These are phyloP conservation scores for Penicillium dipodomyicola DNA, from an alignment of 495 filamentous ascomycete species.

Conservation along the genomic window DNA sequence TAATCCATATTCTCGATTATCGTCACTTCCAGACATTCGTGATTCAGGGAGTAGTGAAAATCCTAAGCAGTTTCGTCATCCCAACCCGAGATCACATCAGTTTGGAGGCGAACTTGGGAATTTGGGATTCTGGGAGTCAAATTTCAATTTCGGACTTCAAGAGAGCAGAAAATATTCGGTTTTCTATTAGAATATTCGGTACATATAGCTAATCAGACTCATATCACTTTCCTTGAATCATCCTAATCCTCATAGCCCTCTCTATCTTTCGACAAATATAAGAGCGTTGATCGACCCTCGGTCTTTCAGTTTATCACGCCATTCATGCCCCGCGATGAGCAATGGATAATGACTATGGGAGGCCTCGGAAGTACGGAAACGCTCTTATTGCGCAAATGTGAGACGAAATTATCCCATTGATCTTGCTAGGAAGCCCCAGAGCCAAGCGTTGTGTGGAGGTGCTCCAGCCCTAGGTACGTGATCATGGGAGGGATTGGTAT, in stretches of 20 bases:
- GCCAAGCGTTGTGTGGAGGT: constrained; percentile 19
- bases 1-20: not conserved
- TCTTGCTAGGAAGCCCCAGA: constrained; percentile 1
- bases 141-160: not conserved
- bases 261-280: not conserved
- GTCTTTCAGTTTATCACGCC: constrained; percentile 30
- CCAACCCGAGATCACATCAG: constrained; percentile 27
- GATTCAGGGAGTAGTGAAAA: too few species aligned
- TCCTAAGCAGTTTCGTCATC: constrained; percentile 31
- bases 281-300: not conserved
- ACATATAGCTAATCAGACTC: not conserved
- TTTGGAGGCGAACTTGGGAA: constrained; percentile 3
- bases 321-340: constrained; percentile 42
- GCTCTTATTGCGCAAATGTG: constrained; percentile 11
- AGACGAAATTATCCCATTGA: constrained; percentile 11
- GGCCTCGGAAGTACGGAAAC: constrained; percentile 8
- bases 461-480: constrained; percentile 16
- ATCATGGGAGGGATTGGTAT: constrained; percentile 21
- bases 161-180: not conserved
- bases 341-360: constrained; percentile 19
- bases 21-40: not conserved
- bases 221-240: not conserved
- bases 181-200: not conserved
- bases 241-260: not conserved
- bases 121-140: not conserved